phyloP scores from a whole-genome alignment of 495 filamentous ascomycete genomes.

The Tuber calosporum region DNA sequence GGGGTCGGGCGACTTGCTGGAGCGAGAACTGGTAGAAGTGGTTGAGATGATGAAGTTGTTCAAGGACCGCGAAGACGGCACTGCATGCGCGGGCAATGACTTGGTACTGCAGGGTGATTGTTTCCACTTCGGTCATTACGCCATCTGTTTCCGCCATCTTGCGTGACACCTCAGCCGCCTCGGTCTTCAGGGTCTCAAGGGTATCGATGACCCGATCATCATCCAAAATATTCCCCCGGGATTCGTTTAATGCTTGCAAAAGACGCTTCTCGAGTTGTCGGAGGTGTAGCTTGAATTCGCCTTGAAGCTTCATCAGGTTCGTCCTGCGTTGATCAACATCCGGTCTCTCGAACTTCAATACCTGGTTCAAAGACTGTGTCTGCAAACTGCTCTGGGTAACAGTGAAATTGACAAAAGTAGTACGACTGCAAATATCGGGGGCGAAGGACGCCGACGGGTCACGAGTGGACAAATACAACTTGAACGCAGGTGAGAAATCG shows the following conservation, averaged over 20 bases:
- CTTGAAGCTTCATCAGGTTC: conserved; percentile 95
- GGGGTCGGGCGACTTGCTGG: conserved; percentile 46
- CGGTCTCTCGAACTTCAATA: conserved; percentile 91
- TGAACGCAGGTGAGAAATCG: conserved; percentile 96
- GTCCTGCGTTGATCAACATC: conserved; percentile 96
- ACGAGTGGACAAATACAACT: conserved; percentile 85
- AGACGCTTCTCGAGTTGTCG: conserved; percentile 92
- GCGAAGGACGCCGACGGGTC: conserved; percentile 95
- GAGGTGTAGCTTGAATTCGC: conserved; percentile 95
- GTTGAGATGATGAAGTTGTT: conserved; percentile 95
- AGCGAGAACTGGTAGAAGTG: conserved; percentile 99
- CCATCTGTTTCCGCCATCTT: conserved; percentile 97
- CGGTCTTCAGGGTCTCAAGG: conserved; percentile 93
- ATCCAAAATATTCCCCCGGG: conserved; percentile 93
- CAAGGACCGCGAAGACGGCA: conserved; percentile 90
- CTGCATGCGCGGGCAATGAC: conserved; percentile 90
- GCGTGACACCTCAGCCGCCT: conserved; percentile 86
- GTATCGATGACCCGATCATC: conserved; percentile 98
- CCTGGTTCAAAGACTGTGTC: conserved; percentile 93
- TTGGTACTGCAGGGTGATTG: conserved; percentile 85
- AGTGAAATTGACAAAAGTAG: conserved; percentile 98
- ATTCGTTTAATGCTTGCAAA: conserved; percentile 92
- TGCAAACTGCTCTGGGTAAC: conserved; percentile 98
- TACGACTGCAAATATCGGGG: conserved; percentile 96
- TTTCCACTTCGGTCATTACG: conserved; percentile 95